Evolutionary conservation across 2,329 filamentous ascomycete species (phyloP).

Genomic region (Hymenoscyphus fraxineus): DNA sequence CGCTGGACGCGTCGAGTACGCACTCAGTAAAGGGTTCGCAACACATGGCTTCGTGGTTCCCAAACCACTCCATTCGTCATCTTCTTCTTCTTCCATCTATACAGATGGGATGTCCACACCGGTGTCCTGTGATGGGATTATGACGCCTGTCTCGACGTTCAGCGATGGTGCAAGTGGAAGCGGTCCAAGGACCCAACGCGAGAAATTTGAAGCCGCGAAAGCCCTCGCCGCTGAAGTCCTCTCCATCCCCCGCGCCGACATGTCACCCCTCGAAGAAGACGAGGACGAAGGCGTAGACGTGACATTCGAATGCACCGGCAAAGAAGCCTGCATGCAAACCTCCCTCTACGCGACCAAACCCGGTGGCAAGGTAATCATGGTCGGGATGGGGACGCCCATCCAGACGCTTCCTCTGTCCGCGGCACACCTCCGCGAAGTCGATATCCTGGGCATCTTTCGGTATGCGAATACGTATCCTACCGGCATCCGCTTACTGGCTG

Average conservation of each 20-base stretch:
- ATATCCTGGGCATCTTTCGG: conserved; percentile 74
- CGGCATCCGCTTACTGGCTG: conserved; percentile 60
- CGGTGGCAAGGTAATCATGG: conserved; percentile 70
- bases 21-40: conserved; percentile 54
- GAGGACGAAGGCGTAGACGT: conserved; percentile 65
- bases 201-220: conserved; percentile 50
- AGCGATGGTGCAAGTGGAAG: conserved; percentile 28
- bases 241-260: conserved; percentile 31
- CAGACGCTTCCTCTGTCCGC: conserved; percentile 71
- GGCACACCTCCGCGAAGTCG: conserved; percentile 70
- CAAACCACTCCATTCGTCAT: conserved; percentile 40
- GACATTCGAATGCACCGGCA: conserved; percentile 74
- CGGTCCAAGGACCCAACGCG: conserved; percentile 7
- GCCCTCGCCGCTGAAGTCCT: conserved; percentile 48
- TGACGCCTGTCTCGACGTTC: conserved; percentile 42
- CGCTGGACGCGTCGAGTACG: conserved; percentile 56
- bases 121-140: conserved; percentile 31
- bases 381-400: conserved; percentile 75
- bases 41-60: conserved; percentile 56
- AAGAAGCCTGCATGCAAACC: conserved; percentile 70
- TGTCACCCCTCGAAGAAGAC: conserved; percentile 38
- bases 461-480: conserved; percentile 73
- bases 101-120: conserved; percentile 48
- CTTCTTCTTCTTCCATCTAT: conserved; percentile 42
- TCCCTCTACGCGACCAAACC: conserved; percentile 68